Conservation (phyloP, 2,329 filamentous ascomycete species). For the Colletotrichum simmondsii region DNA sequence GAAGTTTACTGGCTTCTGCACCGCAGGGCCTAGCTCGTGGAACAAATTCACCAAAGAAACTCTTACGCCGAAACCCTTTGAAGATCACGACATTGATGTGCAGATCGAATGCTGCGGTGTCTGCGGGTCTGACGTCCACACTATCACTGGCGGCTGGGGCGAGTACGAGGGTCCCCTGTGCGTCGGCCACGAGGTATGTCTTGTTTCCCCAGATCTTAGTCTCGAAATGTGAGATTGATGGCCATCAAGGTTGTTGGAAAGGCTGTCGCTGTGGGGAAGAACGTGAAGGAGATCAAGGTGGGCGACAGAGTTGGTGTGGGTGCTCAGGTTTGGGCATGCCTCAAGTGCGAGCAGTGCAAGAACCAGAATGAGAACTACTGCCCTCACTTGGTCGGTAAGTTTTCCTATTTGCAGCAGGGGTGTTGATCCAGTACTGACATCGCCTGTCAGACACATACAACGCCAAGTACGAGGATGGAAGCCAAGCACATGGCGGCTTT, state of each 20-base stretch:
- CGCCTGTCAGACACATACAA: conserved; percentile 63
- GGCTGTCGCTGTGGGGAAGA: conserved; percentile 58
- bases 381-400: conserved; percentile 53
- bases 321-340: conserved; percentile 68
- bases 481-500: conserved; percentile 72
- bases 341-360: conserved; percentile 60
- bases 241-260: conserved; percentile 60
- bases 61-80: conserved; percentile 51
- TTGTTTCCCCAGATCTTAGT: background rate
- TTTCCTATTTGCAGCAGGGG: accelerated
- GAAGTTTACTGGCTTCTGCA: conserved; percentile 55
- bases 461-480: conserved; percentile 66
- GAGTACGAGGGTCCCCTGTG: conserved; percentile 57
- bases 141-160: conserved; percentile 67
- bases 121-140: conserved; percentile 71
- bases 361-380: conserved; percentile 62
- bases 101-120: conserved; percentile 77
- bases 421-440: background rate
- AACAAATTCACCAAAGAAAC: conserved; percentile 50
- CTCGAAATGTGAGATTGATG: background rate
- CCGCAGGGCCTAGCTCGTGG: conserved; percentile 54
- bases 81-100: conserved; percentile 63
- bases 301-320: conserved; percentile 75
- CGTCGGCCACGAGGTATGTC: conserved; percentile 63
- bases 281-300: conserved; percentile 60